Percentiles rank a stretch among this genome's conserved stretches.
These are phyloP conservation scores for Speleostelium caveatum DNA, from an alignment of 78 protist species.

Conservation along the genomic window DNA sequence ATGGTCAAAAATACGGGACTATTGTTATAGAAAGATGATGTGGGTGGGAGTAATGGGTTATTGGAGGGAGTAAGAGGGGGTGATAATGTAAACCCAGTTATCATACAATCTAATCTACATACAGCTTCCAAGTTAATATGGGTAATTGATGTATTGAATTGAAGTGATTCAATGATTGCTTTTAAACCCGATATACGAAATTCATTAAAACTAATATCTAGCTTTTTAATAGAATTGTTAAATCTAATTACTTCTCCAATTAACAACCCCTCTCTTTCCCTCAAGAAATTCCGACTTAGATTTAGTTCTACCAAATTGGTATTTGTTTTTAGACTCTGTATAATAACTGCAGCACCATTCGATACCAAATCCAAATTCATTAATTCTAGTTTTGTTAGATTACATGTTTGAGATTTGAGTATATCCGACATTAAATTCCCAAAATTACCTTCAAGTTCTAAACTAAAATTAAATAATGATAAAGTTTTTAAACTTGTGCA, in stretches of 20 bases:
- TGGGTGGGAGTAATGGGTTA: neutral
- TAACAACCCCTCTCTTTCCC: conserved; percentile 32
- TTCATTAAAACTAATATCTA: conserved; percentile 44
- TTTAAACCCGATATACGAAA: conserved; percentile 41
- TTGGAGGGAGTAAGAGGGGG: conserved; percentile 34
- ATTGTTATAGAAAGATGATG: neutral
- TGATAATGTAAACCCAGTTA: conserved; percentile 10
- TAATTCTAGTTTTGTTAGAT: conserved; percentile 12
- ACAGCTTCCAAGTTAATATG: conserved; percentile 47
- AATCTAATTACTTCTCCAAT: conserved; percentile 14
- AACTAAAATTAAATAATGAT: conserved; percentile 10
- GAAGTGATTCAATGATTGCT: conserved; percentile 29
- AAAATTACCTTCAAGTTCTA: conserved; percentile 37
- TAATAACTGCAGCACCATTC: conserved; percentile 22
- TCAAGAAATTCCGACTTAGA: conserved; percentile 26
- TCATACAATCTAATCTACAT: conserved; percentile 48
- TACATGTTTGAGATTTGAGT: neutral
- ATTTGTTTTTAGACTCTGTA: conserved; percentile 3
- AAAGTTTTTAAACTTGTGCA: conserved; percentile 15
- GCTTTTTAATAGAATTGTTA: conserved; percentile 1
- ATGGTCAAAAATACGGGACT: neutral
- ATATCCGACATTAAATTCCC: conserved; percentile 17
- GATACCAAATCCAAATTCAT: conserved; percentile 63
- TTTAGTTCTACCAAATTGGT: conserved; percentile 8
- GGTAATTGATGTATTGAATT: conserved; percentile 14